Base-by-base conservation (phyloP, 192 early-diverging fungal genomes). In the Phycomyces nitens region DNA sequence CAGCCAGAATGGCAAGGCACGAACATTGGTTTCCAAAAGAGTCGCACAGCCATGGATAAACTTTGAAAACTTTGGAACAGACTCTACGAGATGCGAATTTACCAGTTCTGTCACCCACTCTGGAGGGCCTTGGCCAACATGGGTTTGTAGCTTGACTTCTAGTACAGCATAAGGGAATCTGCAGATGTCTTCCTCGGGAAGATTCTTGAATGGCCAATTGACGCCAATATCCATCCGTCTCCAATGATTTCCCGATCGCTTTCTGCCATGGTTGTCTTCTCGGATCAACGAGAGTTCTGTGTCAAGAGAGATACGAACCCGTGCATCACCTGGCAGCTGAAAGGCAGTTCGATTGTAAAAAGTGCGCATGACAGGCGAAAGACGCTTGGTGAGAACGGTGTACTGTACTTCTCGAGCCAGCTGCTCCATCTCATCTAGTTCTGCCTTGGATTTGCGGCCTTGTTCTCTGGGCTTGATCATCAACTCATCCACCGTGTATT, bases 321-420 rank as follows among this genome's bases (percentile, higher is more conserved):
- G 87, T 7, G 96, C 93, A 80, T 99, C 97, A 54, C 94, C 97
- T 11, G 97, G 97, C 39, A 99, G 73, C 75, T 99, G 97, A 83
- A 99, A 99, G 22, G 97, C 97, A 24, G 95, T 98, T 67, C 97
- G 88, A 72, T 97, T 98, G 80, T 99, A 99, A 71, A 97, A 96
- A 0, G 94, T 94, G 40, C 97, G 88, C 70, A 97, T 80, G 3
- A 90, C 83, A 50, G 97, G 97, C 23, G 81, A 74, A 54, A 98
- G 81, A 21, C 84, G 80, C 69, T 92, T 94, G 6, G 84, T 80
- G 3, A 81, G 60, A 15, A 94, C 82, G 54, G 82, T 84, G 23
- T 83, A 73, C 58, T 89, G 89, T 39, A 97, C 86, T 67, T 97
- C 92, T 10, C 72, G 70, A 6, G 89, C 79, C 49, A 99, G 83